Evolutionary conservation across 1,139 yeast genomes (phyloP).

Genomic region (Taiozyma sp.): DNA sequence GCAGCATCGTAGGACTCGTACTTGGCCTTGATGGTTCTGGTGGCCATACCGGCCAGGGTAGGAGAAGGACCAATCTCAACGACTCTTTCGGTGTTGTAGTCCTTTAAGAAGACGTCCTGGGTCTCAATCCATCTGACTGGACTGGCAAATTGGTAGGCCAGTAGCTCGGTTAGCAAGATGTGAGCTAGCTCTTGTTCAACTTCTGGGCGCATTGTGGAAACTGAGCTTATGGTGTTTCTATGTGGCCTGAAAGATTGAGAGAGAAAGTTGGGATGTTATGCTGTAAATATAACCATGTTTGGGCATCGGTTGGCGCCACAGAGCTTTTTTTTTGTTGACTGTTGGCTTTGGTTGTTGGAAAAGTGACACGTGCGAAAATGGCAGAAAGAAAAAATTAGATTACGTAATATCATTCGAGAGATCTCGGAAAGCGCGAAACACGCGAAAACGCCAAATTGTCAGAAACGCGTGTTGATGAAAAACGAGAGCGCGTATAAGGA

Average conservation of each 20-base stretch:
- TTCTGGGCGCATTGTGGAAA: slow-evolving; percentile 79
- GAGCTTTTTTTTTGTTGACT: background rate
- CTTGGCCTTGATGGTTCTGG: slow-evolving; percentile 92
- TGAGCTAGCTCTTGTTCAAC: slow-evolving; percentile 97
- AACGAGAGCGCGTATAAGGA: background rate
- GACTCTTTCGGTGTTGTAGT: slow-evolving; percentile 92
- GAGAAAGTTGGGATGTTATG: background rate
- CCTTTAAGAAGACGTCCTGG: slow-evolving; percentile 93
- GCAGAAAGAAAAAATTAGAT: background rate
- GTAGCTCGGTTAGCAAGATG: slow-evolving; percentile 85
- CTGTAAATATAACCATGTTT: background rate
- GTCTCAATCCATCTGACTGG: slow-evolving; percentile 99
- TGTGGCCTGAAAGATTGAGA: background rate
- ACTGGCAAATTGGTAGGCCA: slow-evolving; percentile 98
- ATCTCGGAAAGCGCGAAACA: slow-evolving; percentile 6
- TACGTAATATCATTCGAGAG: background rate
- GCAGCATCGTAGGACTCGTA: slow-evolving; percentile 98
- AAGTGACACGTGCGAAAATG: background rate
- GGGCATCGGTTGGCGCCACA: background rate
- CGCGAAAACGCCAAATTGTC: slow-evolving; percentile 6
- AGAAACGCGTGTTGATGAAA: background rate
- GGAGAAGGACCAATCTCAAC: slow-evolving; percentile 99
- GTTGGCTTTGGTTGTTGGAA: background rate
- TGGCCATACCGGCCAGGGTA: slow-evolving; percentile 97
- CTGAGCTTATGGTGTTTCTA: background rate